These are phyloP conservation scores for Pseudohalonectria lignicola DNA, from an alignment of 2,329 filamentous ascomycete genomes.

Conservation along the genomic window DNA sequence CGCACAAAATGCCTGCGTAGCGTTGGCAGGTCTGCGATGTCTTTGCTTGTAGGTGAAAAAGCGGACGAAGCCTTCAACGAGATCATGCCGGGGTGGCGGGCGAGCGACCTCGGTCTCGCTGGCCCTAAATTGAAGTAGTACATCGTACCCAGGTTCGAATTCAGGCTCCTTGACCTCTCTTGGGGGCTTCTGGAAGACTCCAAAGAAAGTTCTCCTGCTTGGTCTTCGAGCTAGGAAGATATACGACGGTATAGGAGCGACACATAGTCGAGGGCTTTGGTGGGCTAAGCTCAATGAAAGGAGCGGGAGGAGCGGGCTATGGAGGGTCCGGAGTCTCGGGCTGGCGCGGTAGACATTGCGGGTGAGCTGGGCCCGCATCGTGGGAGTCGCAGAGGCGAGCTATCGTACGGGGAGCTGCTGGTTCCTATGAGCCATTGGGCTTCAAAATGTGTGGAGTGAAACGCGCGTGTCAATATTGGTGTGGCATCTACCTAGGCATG, in stretches of 20 bases:
- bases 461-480: not conserved
- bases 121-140: slow-evolving; percentile 57
- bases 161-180: slow-evolving; percentile 49
- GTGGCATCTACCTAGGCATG: not conserved
- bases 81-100: slow-evolving; percentile 49
- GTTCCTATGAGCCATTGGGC: slow-evolving; percentile 2
- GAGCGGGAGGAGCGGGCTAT: too few relatives aligned
- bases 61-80: slow-evolving; percentile 52
- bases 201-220: slow-evolving; percentile 46
- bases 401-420: not conserved
- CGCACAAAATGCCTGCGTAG: slow-evolving; percentile 54
- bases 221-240: too few relatives aligned
- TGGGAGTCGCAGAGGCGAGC: slow-evolving; percentile 5
- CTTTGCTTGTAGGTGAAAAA: slow-evolving; percentile 49
- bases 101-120: slow-evolving; percentile 52
- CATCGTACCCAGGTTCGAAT: slow-evolving; percentile 59
- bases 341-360: slow-evolving; percentile 46
- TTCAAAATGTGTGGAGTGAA: not conserved
- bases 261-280: too few relatives aligned
- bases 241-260: too few relatives aligned
- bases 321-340: slow-evolving; percentile 34
- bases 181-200: slow-evolving; percentile 47
- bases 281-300: too few relatives aligned
- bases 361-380: slow-evolving; percentile 50
- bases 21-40: slow-evolving; percentile 41